phyloP scores from a whole-genome alignment of 352 stramenopile species.

The Globisporangium viniferum region DNA sequence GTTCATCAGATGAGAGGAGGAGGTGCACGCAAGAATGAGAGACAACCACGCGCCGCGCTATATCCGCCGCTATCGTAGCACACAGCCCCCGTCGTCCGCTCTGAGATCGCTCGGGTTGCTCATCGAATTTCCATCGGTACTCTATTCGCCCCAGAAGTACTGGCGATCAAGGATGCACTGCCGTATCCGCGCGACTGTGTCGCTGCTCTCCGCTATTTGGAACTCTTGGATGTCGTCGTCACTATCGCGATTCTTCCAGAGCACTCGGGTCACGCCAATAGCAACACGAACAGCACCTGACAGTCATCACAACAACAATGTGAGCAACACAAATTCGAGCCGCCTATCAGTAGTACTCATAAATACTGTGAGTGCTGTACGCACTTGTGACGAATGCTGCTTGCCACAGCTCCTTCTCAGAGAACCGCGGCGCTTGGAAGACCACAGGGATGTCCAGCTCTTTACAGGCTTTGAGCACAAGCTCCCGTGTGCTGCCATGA shows the following conservation, averaged over 20 bases:
- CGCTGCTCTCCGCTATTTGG: background rate
- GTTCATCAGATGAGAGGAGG: no score
- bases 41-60: no score
- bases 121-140: background rate
- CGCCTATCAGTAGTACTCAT: background rate
- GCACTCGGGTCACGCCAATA: slow-evolving; percentile 15
- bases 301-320: background rate
- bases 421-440: slow-evolving; percentile 47
- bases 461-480: slow-evolving; percentile 58
- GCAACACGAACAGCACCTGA: slow-evolving; percentile 18
- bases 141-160: slow-evolving; percentile 13
- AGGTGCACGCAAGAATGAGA: no score
- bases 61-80: background rate
- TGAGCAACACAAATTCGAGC: background rate
- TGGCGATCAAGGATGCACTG: slow-evolving; percentile 8
- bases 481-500: slow-evolving; percentile 50
- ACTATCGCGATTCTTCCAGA: background rate
- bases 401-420: slow-evolving; percentile 49
- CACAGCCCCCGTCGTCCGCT: background rate
- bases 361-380: slow-evolving; percentile 5
- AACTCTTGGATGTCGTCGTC: slow-evolving; percentile 5
- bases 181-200: slow-evolving; percentile 15
- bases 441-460: slow-evolving; percentile 58
- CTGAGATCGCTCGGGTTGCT: background rate
- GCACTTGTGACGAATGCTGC: slow-evolving; percentile 77